Percentiles rank a stretch among this genome's conserved stretches.
phyloP scores from a whole-genome alignment of 2,329 filamentous ascomycete species.

The Neofusicoccum kwambonambiense region DNA sequence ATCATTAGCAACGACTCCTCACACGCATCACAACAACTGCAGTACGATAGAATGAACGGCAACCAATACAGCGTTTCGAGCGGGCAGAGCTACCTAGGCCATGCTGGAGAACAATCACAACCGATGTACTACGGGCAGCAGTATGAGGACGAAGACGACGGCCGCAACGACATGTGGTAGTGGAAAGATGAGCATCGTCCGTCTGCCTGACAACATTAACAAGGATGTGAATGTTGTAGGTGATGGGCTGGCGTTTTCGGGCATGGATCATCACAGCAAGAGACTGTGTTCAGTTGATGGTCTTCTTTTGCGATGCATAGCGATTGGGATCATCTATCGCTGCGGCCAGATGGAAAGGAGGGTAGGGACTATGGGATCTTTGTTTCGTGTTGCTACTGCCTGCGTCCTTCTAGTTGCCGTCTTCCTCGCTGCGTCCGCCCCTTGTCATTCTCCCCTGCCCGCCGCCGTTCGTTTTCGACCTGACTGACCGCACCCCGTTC shows the following conservation, averaged over 20 bases:
- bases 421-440: neutral
- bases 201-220: neutral
- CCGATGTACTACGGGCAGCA: conserved; percentile 25
- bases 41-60: conserved; percentile 29
- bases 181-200: neutral
- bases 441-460: neutral
- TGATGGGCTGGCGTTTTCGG: neutral
- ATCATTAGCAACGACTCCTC: conserved; percentile 15
- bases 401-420: neutral
- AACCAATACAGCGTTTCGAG: conserved; percentile 37
- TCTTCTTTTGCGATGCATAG: conserved; percentile 16
- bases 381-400: conserved; percentile 8
- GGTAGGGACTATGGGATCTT: neutral
- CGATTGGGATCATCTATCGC: conserved; percentile 1
- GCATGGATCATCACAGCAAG: neutral
- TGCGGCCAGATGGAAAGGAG: neutral
- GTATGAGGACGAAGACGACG: conserved; percentile 24
- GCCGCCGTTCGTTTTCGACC: neutral
- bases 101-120: conserved; percentile 21
- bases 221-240: neutral
- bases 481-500: neutral
- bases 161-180: conserved; percentile 42
- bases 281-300: neutral
- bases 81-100: conserved; percentile 36
- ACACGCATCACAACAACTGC: conserved; percentile 23